Percentiles rank a stretch among this genome's conserved stretches.
phyloP scores from a whole-genome alignment of 768 basidiomycete species.

The Amanita subjunquillea region DNA sequence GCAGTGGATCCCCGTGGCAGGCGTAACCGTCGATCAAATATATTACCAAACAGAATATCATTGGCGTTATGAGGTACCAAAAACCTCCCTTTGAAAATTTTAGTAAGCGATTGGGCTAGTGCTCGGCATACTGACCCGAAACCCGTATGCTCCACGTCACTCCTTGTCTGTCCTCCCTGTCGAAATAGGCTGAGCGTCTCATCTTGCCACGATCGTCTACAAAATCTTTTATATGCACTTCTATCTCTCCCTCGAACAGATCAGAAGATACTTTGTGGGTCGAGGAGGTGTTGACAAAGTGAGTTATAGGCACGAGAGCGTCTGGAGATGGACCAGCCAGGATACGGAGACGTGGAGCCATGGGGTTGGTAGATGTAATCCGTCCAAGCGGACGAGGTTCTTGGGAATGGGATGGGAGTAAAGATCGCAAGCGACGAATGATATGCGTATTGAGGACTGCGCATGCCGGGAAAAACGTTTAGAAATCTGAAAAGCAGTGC shows the following conservation, averaged over 20 bases:
- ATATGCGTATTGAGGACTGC: neutral
- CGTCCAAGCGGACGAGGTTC: neutral
- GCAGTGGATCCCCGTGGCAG: conserved; percentile 76
- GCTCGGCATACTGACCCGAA: conserved; percentile 43
- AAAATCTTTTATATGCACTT: conserved; percentile 72
- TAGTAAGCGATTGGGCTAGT: neutral
- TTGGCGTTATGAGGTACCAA: conserved; percentile 57
- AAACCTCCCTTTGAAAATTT: conserved; percentile 47
- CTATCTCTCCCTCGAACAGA: conserved; percentile 66
- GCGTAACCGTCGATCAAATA: conserved; percentile 68
- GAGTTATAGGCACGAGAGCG: conserved; percentile 44
- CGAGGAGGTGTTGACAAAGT: conserved; percentile 52
- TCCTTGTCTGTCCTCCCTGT: conserved; percentile 53
- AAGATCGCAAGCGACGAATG: neutral
- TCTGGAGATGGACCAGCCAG: conserved; percentile 59
- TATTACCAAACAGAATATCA: conserved; percentile 84
- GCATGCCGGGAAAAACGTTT: neutral
- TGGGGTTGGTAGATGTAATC: conserved; percentile 3
- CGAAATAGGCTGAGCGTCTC: conserved; percentile 63
- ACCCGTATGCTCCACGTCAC: conserved; percentile 92
- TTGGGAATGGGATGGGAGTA: neutral
- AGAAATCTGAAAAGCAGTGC: neutral
- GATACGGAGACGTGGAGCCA: conserved; percentile 56
- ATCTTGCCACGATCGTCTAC: conserved; percentile 38
- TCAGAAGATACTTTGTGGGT: conserved; percentile 47